These are phyloP conservation scores for Erythrophleum fordii DNA, from an alignment of 306 rosid genomes.

Conservation along the genomic window DNA sequence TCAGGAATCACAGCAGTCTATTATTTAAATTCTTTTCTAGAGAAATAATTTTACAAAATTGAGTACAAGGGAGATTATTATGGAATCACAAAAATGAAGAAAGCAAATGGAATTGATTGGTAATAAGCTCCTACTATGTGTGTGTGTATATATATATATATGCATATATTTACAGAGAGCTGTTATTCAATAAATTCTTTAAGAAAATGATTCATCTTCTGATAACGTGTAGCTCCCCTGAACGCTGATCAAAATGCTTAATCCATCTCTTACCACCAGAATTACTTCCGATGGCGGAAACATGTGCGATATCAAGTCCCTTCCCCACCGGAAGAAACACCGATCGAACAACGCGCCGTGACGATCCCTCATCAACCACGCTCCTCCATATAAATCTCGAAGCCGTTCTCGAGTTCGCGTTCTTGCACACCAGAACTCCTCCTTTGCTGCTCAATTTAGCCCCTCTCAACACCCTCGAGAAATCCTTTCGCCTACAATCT, in stretches of 20 bases:
- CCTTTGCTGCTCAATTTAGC: conserved; percentile 68
- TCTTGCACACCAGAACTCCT: conserved; percentile 77
- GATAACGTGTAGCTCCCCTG: conserved; percentile 82
- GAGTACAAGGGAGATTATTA: too few species aligned
- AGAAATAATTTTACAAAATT: too few species aligned
- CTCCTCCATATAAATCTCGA: conserved; percentile 65
- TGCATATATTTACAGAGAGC: too few species aligned
- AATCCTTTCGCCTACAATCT: conserved; percentile 58
- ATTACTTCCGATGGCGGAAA: conserved; percentile 54
- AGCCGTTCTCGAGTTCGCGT: conserved; percentile 47
- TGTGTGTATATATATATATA: too few species aligned
- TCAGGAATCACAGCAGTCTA: too few species aligned
- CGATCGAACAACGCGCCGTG: conserved; percentile 66
- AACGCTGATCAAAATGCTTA: conserved; percentile 73
- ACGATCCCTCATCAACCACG: conserved; percentile 53
- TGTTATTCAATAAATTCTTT: too few species aligned
- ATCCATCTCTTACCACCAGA: conserved; percentile 58
- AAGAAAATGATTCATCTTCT: conserved; percentile 60
- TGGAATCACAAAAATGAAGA: too few species aligned
- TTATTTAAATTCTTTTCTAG: too few species aligned
- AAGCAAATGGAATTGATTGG: too few species aligned
- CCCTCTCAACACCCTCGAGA: conserved; percentile 44
- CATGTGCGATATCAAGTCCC: conserved; percentile 87
- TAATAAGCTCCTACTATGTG: too few species aligned
- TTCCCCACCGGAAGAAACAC: conserved; percentile 90